Base-by-base conservation (phyloP, 768 basidiomycete species). In the Rhizopogon vesiculosus region DNA sequence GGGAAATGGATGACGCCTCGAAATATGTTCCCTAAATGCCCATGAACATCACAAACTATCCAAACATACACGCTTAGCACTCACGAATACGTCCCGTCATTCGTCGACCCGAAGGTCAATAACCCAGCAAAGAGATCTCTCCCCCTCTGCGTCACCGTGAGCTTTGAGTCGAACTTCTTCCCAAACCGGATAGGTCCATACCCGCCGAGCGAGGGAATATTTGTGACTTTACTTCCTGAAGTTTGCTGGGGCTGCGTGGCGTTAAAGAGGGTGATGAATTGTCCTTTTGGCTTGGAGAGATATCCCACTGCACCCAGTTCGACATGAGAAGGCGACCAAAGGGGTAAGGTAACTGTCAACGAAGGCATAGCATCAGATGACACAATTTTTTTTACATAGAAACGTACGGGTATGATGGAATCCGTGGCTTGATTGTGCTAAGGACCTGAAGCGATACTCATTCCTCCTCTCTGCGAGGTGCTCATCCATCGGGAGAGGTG, bases 261-360 rank as follows among this genome's bases (percentile, higher is more conserved):
- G 64, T 89, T 86, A 68, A 89, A 83, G 6, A 90, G 74, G 7
- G 81, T 84, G 50, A 86, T 70, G 57, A 91, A 91, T 31, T 69
- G 66, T 2, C 88, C 88, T 10, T 70, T 64, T 0, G 83, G 79
- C 60, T 83, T 85, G 31, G 72, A 74, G 25, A 89, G 70, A 64
- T 86, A 92, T 2, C 89, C 89, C 9, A 91, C 83, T 9, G 83
- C 81, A 2, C 89, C 89, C 3, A 90, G 68, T 13, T 74, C 64
- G 1, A 89, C 78, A 6, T 67, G 74, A 6, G 78, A 69, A 3
- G 89, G 89, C 3, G 72, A 74, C 87, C 87, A 91, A 5, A 89
- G 68, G 1, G 88, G 85, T 10, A 84, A 65, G 0, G 75, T 79
- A 51, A 87, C 83, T 83, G 45, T n/a, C 2, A 28, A 52, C 12